These are phyloP conservation scores for Oemleria cerasiformis DNA, from an alignment of 306 rosid species.

Conservation along the genomic window DNA sequence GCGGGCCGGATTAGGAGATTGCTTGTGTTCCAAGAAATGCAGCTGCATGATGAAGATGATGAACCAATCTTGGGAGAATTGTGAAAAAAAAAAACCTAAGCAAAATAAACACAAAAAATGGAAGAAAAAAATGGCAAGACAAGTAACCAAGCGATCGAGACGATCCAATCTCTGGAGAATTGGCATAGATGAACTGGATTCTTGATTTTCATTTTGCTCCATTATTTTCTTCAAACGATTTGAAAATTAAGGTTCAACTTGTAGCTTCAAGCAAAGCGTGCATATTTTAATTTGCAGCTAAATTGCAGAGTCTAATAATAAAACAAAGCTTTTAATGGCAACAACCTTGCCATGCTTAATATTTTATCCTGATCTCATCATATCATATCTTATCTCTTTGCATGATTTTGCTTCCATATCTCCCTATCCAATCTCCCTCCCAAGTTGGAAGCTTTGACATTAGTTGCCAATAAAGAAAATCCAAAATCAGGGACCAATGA, in stretches of 20 bases:
- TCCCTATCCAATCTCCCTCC: neutral
- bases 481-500: too few relatives aligned
- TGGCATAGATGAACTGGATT: slow-evolving; percentile 27
- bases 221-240: neutral
- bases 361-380: slow-evolving; percentile 4
- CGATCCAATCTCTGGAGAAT: slow-evolving; percentile 38
- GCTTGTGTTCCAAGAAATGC: slow-evolving; percentile 37
- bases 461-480: too few relatives aligned
- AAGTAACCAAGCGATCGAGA: slow-evolving; percentile 34
- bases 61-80: too few relatives aligned
- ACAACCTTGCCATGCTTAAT: slow-evolving; percentile 27
- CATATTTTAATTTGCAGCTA: neutral
- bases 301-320: neutral
- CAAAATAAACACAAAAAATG: neutral
- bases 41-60: slow-evolving; percentile 19
- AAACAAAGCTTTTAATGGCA: slow-evolving; percentile 5
- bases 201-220: slow-evolving; percentile 15
- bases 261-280: neutral
- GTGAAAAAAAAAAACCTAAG: neutral
- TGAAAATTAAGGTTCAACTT: too few relatives aligned
- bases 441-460: neutral
- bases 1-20: neutral
- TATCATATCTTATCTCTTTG: neutral
- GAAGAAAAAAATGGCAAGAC: too few relatives aligned
- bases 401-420: neutral